These are phyloP conservation scores for Mycena sp. DNA, from an alignment of 1,284 basidiomycete species.

Conservation along the genomic window DNA sequence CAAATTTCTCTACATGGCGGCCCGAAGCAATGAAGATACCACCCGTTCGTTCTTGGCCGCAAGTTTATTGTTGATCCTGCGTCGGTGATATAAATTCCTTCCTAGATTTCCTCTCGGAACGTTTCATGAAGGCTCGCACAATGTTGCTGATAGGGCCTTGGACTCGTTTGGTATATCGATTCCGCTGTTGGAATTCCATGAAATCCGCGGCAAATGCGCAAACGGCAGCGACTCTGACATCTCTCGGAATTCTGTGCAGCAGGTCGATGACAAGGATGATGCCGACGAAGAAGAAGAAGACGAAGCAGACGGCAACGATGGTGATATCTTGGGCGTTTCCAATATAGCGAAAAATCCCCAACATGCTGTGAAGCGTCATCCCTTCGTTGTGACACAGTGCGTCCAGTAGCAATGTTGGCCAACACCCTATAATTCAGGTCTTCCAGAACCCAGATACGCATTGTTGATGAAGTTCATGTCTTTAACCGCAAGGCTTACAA, in stretches of 20 bases:
- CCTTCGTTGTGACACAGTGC: constrained; percentile 46
- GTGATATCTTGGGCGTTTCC: background rate
- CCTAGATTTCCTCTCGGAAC: constrained; percentile 39
- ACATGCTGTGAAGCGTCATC: constrained; percentile 37
- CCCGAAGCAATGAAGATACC: constrained; percentile 35
- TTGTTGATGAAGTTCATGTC: constrained; percentile 40
- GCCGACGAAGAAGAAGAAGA: constrained; percentile 27
- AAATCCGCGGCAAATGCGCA: constrained; percentile 34
- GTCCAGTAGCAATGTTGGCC: background rate
- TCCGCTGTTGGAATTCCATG: constrained; percentile 43
- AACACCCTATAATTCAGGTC: background rate
- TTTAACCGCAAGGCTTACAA: constrained; percentile 42
- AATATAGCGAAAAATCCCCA: constrained; percentile 28
- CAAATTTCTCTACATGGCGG: constrained; percentile 42
- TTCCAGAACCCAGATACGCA: constrained; percentile 42
- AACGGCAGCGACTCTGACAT: background rate
- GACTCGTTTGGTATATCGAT: constrained; percentile 44
- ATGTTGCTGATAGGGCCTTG: constrained; percentile 39
- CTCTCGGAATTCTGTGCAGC: background rate
- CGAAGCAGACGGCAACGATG: constrained; percentile 13
- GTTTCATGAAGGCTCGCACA: constrained; percentile 21
- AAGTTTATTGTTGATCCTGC: constrained; percentile 10
- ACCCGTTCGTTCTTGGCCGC: constrained; percentile 41
- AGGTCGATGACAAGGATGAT: background rate
- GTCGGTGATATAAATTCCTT: background rate